Conservation (phyloP, 306 rosid genomes). For the Begonia masoniana region DNA sequence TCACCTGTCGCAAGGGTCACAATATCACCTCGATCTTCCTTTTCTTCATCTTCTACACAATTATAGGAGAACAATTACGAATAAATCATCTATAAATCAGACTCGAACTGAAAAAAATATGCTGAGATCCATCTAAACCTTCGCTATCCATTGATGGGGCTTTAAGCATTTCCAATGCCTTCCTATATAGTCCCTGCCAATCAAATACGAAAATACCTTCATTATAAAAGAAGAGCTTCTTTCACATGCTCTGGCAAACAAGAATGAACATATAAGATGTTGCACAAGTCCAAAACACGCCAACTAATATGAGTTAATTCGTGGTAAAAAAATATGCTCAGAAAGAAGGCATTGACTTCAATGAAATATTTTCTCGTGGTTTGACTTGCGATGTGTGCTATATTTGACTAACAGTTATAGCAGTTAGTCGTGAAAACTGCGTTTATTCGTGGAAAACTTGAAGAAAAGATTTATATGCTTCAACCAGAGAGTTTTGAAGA, state of each 20-base stretch:
- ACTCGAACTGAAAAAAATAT: no score
- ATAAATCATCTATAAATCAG: no score
- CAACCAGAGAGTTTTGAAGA: no score
- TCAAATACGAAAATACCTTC: background rate
- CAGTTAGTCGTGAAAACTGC: no score
- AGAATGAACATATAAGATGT: background rate
- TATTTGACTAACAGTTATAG: no score
- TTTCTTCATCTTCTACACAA: constrained; percentile 30
- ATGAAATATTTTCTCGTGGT: no score
- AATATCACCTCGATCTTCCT: constrained; percentile 37
- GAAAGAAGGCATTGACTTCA: no score
- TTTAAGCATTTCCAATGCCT: constrained; percentile 62
- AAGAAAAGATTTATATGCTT: no score
- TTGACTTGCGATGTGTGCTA: no score
- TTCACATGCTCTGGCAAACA: no score
- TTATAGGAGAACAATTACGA: background rate
- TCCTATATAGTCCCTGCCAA: constrained; percentile 79
- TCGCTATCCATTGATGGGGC: constrained; percentile 42
- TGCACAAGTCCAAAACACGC: background rate
- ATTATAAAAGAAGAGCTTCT: no score
- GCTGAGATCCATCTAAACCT: constrained; percentile 19
- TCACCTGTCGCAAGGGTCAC: constrained; percentile 84
- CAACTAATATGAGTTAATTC: background rate
- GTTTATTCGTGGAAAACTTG: no score
- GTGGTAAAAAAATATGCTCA: background rate